Percentiles rank a stretch among this genome's conserved stretches.
Evolutionary conservation across 2,329 filamentous ascomycete species (phyloP).

Genomic region (Stagonosporopsis vannaccii): DNA sequence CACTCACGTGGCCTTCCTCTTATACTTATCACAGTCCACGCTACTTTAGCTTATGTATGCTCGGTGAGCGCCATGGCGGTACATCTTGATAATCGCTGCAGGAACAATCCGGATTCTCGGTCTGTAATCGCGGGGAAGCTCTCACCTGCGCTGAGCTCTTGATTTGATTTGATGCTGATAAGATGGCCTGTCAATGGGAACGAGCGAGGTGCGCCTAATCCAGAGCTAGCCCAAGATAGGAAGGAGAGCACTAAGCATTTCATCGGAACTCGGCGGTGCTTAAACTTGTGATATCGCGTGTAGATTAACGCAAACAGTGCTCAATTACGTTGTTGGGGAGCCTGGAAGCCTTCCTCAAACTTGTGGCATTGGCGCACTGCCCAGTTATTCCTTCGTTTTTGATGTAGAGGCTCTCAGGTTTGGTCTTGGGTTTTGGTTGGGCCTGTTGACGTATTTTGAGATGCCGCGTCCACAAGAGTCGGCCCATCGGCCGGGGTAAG

Average conservation of each 20-base stretch:
- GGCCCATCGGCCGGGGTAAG: constrained; percentile 1
- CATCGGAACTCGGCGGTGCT: constrained; percentile 15
- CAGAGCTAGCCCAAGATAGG: constrained; percentile 7
- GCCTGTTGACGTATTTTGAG: background rate
- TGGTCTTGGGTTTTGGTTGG: background rate
- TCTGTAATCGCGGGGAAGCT: constrained; percentile 8
- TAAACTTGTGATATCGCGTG: background rate
- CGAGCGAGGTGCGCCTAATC: constrained; percentile 3
- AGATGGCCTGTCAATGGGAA: constrained; percentile 4
- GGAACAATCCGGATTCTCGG: constrained; percentile 7
- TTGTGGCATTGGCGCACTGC: background rate
- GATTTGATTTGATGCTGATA: constrained; percentile 18
- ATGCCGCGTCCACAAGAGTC: background rate
- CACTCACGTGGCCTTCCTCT: background rate
- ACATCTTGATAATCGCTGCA: constrained; percentile 11
- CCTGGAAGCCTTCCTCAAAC: background rate
- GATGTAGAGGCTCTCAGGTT: background rate
- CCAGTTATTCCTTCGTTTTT: background rate
- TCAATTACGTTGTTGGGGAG: background rate
- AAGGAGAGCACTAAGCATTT: constrained; percentile 15
- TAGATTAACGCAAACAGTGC: too few relatives aligned
- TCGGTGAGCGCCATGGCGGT: background rate
- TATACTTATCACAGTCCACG: background rate
- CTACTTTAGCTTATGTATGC: constrained; percentile 1
- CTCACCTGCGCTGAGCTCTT: constrained; percentile 1